A percentile compares a stretch with the other conserved stretches of the same genome.
Conservation (phyloP, 768 basidiomycete genomes). For the Termitomyces sp. region DNA sequence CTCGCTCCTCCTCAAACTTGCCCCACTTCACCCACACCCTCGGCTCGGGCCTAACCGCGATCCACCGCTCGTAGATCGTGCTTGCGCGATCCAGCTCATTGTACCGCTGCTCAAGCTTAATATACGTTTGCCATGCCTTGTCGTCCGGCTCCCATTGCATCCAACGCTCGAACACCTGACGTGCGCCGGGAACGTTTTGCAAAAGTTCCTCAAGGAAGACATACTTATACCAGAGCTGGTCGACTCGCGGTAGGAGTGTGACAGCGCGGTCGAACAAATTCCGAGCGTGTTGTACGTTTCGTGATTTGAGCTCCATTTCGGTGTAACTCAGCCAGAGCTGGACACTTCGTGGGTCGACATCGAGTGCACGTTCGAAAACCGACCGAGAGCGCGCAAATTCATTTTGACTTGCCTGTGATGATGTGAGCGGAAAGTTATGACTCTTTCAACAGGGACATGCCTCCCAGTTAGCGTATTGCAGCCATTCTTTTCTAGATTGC, state of each 20-base stretch:
- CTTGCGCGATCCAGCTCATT: conserved; percentile 90
- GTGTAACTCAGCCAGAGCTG: conserved; percentile 94
- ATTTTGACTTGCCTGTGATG: conserved; percentile 75
- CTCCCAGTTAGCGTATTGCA: conserved; percentile 87
- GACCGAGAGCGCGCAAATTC: conserved; percentile 94
- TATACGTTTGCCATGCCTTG: conserved; percentile 99
- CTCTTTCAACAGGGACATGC: conserved; percentile 28
- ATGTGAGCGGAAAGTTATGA: conserved; percentile 1
- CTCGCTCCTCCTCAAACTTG: conserved; percentile 87
- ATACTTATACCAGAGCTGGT: conserved; percentile 99
- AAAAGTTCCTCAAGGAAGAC: conserved; percentile 97
- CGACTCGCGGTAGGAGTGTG: conserved; percentile 92
- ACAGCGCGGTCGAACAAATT: conserved; percentile 98
- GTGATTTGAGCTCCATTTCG: conserved; percentile 97
- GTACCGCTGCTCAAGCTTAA: conserved; percentile 96
- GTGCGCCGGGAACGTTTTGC: conserved; percentile 92
- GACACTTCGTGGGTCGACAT: conserved; percentile 87
- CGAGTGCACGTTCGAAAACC: conserved; percentile 94
- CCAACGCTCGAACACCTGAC: conserved; percentile 99
- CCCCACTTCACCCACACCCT: conserved; percentile 82
- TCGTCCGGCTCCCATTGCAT: conserved; percentile 99
- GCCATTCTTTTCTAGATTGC: conserved; percentile 71
- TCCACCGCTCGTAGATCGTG: conserved; percentile 89
- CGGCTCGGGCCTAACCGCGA: conserved; percentile 72
- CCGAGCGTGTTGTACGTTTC: conserved; percentile 95